These are phyloP conservation scores for Fonsecaea nubica DNA, from an alignment of 2,329 filamentous ascomycete species.

Conservation along the genomic window DNA sequence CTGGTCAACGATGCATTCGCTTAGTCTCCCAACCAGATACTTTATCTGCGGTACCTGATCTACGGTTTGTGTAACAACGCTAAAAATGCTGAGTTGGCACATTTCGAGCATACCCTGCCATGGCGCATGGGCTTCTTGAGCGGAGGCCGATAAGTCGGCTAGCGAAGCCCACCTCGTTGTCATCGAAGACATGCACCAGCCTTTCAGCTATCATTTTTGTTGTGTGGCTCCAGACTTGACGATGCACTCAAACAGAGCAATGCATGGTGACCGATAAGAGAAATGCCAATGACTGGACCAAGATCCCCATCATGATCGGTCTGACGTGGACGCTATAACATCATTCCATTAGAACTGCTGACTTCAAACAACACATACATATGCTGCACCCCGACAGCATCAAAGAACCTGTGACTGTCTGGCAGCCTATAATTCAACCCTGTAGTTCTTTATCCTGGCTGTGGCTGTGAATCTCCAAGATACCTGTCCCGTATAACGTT, in stretches of 20 bases:
- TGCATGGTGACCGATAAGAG: background rate
- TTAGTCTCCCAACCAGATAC: background rate
- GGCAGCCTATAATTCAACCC: background rate
- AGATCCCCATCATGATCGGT: background rate
- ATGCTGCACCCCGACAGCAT: background rate
- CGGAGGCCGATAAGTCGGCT: background rate
- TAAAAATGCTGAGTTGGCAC: constrained; percentile 13
- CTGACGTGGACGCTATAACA: background rate
- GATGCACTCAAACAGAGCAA: background rate
- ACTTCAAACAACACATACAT: background rate
- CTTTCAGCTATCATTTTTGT: background rate
- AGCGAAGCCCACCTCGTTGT: background rate
- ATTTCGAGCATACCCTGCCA: background rate
- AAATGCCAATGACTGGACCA: background rate
- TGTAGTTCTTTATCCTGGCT: background rate
- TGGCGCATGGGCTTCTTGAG: too few species aligned
- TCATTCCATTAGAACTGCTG: background rate
- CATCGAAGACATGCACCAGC: background rate
- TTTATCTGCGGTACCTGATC: constrained; percentile 9
- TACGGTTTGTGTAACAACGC: background rate
- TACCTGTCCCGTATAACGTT: background rate
- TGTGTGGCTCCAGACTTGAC: background rate
- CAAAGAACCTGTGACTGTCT: background rate
- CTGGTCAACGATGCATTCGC: constrained; percentile 12
- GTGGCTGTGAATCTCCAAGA: background rate